A percentile compares a stretch with the other conserved stretches of the same genome.
Conservation (phyloP, 169 alveolate species). For the Plasmodium relictum region DNA sequence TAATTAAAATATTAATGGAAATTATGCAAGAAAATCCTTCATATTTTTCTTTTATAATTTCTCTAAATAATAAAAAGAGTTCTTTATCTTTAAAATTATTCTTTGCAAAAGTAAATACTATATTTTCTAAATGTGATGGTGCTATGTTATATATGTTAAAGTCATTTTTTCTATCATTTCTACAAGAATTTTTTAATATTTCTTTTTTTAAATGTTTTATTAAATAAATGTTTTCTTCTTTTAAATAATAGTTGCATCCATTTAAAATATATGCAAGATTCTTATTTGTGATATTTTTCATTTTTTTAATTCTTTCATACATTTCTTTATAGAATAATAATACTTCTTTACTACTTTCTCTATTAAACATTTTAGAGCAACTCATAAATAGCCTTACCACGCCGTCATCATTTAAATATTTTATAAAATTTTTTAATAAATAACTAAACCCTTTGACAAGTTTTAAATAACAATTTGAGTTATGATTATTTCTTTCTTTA, state of each 20-base stretch:
- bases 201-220: constrained; percentile 34
- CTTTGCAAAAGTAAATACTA: constrained; percentile 69
- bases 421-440: constrained; percentile 50
- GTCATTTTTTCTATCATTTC: neutral
- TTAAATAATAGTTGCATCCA: constrained; percentile 54
- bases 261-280: constrained; percentile 68
- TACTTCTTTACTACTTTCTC: constrained; percentile 13
- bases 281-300: constrained; percentile 67
- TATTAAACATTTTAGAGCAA: constrained; percentile 22
- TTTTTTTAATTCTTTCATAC: constrained; percentile 39
- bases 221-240: constrained; percentile 40
- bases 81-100: constrained; percentile 38
- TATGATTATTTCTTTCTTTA: constrained; percentile 8
- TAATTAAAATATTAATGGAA: constrained; percentile 57
- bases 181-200: constrained; percentile 12
- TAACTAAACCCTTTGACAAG: constrained; percentile 18
- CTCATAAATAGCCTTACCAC: constrained; percentile 29
- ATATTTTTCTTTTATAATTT: constrained; percentile 71
- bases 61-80: constrained; percentile 36
- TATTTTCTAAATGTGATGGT: constrained; percentile 77
- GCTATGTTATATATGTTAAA: constrained; percentile 57
- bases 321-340: constrained; percentile 41
- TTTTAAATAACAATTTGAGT: neutral
- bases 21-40: constrained; percentile 72
- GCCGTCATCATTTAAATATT: constrained; percentile 76